Conservation (phyloP, 345 rosid species). For the Eutrema heterophyllum region DNA sequence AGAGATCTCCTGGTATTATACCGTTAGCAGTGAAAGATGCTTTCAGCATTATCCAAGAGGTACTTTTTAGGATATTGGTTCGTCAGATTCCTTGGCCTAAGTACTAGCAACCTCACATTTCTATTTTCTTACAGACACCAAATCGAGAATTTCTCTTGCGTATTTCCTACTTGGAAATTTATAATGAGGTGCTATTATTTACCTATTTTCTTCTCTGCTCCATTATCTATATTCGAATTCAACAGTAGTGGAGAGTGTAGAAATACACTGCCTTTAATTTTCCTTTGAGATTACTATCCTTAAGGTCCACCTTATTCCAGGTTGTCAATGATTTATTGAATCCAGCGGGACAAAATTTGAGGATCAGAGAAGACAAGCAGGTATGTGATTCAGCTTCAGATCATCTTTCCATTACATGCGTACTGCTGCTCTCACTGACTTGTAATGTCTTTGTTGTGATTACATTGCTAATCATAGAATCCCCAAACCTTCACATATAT, state of each 20-base stretch:
- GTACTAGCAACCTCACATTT: slow-evolving; percentile 26
- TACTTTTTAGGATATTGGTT: slow-evolving; percentile 29
- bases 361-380: slow-evolving; percentile 99
- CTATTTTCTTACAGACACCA: slow-evolving; percentile 61
- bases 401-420: not conserved
- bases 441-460: not conserved
- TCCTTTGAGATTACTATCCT: slow-evolving; percentile 14
- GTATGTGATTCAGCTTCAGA: slow-evolving; percentile 34
- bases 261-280: slow-evolving; percentile 12
- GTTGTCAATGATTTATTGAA: slow-evolving; percentile 94
- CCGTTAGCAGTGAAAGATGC: slow-evolving; percentile 97
- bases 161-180: slow-evolving; percentile 94
- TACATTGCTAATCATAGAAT: not conserved
- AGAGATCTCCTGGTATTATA: slow-evolving; percentile 98
- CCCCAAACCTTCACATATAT: not conserved
- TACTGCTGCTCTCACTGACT: slow-evolving; percentile 1
- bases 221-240: slow-evolving; percentile 6
- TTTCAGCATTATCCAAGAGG: slow-evolving; percentile 98
- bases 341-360: slow-evolving; percentile 95
- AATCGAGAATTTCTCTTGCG: slow-evolving; percentile 93
- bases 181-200: slow-evolving; percentile 76
- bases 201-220: slow-evolving; percentile 8
- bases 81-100: slow-evolving; percentile 7
- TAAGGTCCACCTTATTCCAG: slow-evolving; percentile 42
- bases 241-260: slow-evolving; percentile 2